A percentile compares a stretch with the other conserved stretches of the same genome.
Conservation (phyloP, 148 eudicot species). For the Salicornia ramosissima region DNA sequence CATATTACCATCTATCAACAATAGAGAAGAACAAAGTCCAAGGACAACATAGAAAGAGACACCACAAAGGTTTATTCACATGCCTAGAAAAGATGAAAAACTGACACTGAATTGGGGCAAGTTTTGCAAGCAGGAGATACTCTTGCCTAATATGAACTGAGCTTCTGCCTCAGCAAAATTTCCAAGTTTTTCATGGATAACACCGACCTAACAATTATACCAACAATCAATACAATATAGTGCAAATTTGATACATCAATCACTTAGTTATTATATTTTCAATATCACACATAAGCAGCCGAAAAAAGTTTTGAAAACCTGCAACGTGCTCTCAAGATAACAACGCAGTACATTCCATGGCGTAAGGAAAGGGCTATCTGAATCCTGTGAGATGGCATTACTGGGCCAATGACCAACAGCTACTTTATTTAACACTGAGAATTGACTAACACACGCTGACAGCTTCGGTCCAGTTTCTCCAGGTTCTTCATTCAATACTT, state of each 20-base stretch:
- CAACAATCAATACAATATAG: slow-evolving; percentile 3
- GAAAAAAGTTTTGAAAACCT: slow-evolving; percentile 43
- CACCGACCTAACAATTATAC: slow-evolving; percentile 48
- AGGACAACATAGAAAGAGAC: slow-evolving; percentile 6
- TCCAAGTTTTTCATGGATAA: slow-evolving; percentile 72
- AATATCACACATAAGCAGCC: slow-evolving; percentile 7
- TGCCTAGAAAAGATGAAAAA: slow-evolving; percentile 70
- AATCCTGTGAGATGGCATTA: slow-evolving; percentile 20
- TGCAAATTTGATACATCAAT: slow-evolving; percentile 7
- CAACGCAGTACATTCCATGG: slow-evolving; percentile 90
- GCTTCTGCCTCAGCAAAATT: slow-evolving; percentile 81
- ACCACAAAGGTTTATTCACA: slow-evolving; percentile 9
- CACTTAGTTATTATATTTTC: background rate
- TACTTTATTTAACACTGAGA: slow-evolving; percentile 36
- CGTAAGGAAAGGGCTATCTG: slow-evolving; percentile 54
- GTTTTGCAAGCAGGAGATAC: slow-evolving; percentile 53
- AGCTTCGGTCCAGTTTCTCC: slow-evolving; percentile 38
- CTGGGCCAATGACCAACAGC: slow-evolving; percentile 46
- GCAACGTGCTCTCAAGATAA: slow-evolving; percentile 90
- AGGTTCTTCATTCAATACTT: slow-evolving; percentile 32
- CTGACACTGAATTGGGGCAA: slow-evolving; percentile 55
- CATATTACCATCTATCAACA: background rate
- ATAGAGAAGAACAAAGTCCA: background rate
- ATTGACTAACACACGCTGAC: slow-evolving; percentile 34
- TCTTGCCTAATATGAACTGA: slow-evolving; percentile 63